Evolutionary conservation across 208 protist species (phyloP).

Genomic region (Blechomonas ayalai): DNA sequence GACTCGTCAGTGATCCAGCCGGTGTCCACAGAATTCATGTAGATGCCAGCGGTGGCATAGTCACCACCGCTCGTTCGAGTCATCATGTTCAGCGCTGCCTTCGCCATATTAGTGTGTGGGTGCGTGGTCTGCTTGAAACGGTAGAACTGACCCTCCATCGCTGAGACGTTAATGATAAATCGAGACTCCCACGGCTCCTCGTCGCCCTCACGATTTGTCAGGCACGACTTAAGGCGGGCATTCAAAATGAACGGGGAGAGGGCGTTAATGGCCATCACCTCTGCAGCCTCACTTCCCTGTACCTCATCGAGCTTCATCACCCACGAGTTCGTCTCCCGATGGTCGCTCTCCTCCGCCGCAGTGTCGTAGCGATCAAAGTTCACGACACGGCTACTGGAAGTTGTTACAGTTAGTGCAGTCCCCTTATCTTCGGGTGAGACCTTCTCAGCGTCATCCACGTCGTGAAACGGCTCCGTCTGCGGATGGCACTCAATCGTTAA

Average conservation of each 20-base stretch:
- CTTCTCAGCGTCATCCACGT: constrained; percentile 1
- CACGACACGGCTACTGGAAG: neutral
- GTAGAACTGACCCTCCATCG: constrained; percentile 97
- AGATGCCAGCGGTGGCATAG: constrained; percentile 91
- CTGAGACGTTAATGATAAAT: constrained; percentile 97
- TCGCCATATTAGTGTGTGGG: constrained; percentile 98
- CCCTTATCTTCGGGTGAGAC: neutral
- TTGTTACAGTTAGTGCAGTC: neutral
- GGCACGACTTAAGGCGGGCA: constrained; percentile 81
- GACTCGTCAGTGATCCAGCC: constrained; percentile 97
- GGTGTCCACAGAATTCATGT: constrained; percentile 97
- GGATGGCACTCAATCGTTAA: constrained; percentile 45
- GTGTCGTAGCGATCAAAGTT: constrained; percentile 90
- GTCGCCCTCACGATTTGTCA: constrained; percentile 64
- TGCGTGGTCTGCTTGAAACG: constrained; percentile 91
- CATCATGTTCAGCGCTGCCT: constrained; percentile 99
- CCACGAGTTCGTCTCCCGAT: constrained; percentile 88
- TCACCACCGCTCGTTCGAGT: constrained; percentile 90
- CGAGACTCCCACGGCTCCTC: constrained; percentile 47
- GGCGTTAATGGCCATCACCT: constrained; percentile 96
- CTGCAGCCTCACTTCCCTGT: constrained; percentile 87
- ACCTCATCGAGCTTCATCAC: constrained; percentile 87
- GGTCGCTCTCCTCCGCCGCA: constrained; percentile 78
- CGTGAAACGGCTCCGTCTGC: constrained; percentile 38
- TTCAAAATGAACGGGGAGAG: constrained; percentile 95